These are phyloP conservation scores for Brasenia schreberi DNA, from an alignment of 164 flowering plant species.

Conservation along the genomic window DNA sequence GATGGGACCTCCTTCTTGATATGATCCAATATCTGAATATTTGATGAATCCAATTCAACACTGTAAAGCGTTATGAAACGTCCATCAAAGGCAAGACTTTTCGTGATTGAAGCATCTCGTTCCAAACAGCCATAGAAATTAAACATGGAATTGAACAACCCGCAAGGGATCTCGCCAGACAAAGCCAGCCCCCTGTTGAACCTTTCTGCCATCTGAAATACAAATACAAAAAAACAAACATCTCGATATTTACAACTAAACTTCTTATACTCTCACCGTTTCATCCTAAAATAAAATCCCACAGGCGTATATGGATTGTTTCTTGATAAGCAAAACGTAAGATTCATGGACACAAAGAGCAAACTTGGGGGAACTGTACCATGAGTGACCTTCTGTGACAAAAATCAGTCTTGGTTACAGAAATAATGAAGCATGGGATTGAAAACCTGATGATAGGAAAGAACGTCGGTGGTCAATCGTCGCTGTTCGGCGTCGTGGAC, in stretches of 20 bases:
- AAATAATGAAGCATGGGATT: too few relatives aligned
- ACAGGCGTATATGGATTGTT: neutral
- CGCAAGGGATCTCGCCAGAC: conserved; percentile 74
- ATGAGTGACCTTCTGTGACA: too few relatives aligned
- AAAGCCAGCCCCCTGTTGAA: conserved; percentile 59
- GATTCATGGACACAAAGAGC: too few relatives aligned
- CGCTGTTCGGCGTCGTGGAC: conserved; percentile 85
- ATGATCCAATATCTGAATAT: conserved; percentile 35
- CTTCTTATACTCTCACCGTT: neutral
- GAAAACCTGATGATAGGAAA: conserved; percentile 68
- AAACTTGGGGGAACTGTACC: too few relatives aligned
- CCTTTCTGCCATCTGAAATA: conserved; percentile 73
- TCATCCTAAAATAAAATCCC: neutral
- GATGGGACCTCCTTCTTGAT: conserved; percentile 66
- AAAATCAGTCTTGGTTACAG: too few relatives aligned
- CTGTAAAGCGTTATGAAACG: conserved; percentile 63
- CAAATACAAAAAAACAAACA: neutral
- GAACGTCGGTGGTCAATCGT: conserved; percentile 69
- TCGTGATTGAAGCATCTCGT: conserved; percentile 55
- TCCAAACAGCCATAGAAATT: conserved; percentile 60
- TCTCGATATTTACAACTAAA: neutral
- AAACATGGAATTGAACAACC: conserved; percentile 63
- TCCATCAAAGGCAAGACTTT: conserved; percentile 75
- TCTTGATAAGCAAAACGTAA: too few relatives aligned
- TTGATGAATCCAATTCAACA: conserved; percentile 49